Evolutionary conservation across 2,329 filamentous ascomycete genomes (phyloP), one percentile per base, ranked within the genome.

Genomic region (Colletotrichum godetiae): DNA sequence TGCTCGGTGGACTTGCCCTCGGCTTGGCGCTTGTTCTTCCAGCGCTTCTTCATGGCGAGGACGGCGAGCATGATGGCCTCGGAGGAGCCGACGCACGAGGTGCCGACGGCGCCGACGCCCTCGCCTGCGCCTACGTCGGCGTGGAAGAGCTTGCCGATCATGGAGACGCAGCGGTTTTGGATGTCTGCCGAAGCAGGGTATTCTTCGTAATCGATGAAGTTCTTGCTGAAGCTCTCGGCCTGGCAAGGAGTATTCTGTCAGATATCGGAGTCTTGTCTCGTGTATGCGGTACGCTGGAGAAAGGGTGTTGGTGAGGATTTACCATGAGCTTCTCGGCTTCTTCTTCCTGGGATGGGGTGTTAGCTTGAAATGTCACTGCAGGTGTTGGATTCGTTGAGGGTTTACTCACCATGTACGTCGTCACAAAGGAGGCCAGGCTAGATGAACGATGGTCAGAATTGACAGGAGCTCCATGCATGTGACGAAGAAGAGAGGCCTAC

Each of bases 311-410:
- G 33, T 15, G 10, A 49, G 19, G 3, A 10, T 5, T 53, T 53
- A 55, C 87, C 96, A 98, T 98, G 84, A 98, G 93, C 84, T 97
- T 95, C 85, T 98, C 95, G 24, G 93, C 95, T 83, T 98, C 96
- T 58, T 98, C 94, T 86, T 98, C 95, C 93, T 94, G 77, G 35
- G 5, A 5, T 59, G 53, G 61, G 64, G 68, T 22, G 65, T 75
- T 37, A 75, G 66, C 72, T 67, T 55, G 46, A 57, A 10, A 65
- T 29, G 13, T 59, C 55, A 29, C 35, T 56, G 24, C 53, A 42
- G 15, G 42, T 33, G 57, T n/a, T 33, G 42, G 42, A 49, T 49
- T 49, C 19, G 15, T 49, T 29, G 42, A 53, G 56, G 58, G 31
- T 67, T 56, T 33, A 75, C 84, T 77, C 86, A 94, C 93, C 95